phyloP scores from a whole-genome alignment of 805 yeast genomes.

The Teunomyces pallodes region DNA sequence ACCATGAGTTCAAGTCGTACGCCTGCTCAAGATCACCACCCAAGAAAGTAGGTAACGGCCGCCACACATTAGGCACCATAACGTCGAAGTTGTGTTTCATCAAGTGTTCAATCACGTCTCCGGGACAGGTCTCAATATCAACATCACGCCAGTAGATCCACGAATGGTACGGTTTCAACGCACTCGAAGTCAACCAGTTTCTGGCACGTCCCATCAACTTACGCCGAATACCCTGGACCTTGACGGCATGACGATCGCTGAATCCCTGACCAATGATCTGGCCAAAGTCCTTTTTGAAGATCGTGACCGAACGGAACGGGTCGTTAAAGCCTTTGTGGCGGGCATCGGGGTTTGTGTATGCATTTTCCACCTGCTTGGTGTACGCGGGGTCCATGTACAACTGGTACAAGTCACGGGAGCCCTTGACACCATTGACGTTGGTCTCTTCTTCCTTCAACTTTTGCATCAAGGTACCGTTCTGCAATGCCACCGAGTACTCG shows the following conservation, averaged over 20 bases:
- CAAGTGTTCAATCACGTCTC: constrained; percentile 67
- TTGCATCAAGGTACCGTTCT: constrained; percentile 61
- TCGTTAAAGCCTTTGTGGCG: constrained; percentile 58
- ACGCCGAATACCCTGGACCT: constrained; percentile 80
- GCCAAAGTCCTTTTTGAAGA: constrained; percentile 80
- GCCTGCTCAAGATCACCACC: constrained; percentile 76
- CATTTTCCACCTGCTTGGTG: constrained; percentile 51
- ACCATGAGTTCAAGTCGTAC: constrained; percentile 95
- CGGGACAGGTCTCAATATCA: constrained; percentile 80
- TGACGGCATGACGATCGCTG: constrained; percentile 78
- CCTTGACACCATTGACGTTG: constrained; percentile 39
- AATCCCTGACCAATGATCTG: constrained; percentile 84
- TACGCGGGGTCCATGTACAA: constrained; percentile 68
- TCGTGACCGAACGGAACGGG: constrained; percentile 77
- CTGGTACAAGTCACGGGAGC: constrained; percentile 62
- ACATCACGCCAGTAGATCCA: constrained; percentile 94
- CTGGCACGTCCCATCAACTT: constrained; percentile 85
- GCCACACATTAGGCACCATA: constrained; percentile 89
- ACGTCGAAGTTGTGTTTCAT: constrained; percentile 71
- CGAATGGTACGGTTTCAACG: constrained; percentile 78
- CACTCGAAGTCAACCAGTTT: constrained; percentile 75
- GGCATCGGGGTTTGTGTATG: constrained; percentile 57
- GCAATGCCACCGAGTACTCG: constrained; percentile 64
- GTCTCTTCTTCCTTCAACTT: constrained; percentile 44
- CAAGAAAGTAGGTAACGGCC: constrained; percentile 90